Evolutionary conservation across 352 stramenopile genomes (phyloP), one percentile per base, ranked within the genome.

Genomic region (Detonula confervacea): DNA sequence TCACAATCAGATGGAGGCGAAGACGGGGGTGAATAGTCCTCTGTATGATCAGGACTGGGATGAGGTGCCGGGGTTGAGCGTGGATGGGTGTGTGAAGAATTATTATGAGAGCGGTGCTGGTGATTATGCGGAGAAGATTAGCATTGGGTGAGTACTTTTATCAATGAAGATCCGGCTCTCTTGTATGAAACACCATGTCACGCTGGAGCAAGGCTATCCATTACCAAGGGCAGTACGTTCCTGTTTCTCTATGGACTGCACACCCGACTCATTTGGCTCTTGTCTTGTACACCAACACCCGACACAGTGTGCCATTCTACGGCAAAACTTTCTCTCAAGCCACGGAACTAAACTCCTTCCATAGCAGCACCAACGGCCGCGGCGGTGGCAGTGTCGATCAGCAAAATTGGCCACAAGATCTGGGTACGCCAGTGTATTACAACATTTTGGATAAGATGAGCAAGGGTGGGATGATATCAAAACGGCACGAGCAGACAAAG

Each of bases 11-110:
- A 1, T 87, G 80, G 80, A n/a, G 47, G 82, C 33, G 65, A 78
- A 11, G 44, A 47, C 12, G 46, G 75, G 74, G 0, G 71, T 87
- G 6, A 87, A 87, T 56, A 44, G 69, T 14, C 80, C 80, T 3
- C n/a, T 87, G 0, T 77, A 69, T 22, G 75, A 84, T 64, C 70
- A 87, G 54, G n/a, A n/a, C n/a, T 77, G 68, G 68, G 68, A 56
- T 44, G 56, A 68, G 9, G 46, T 61, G 27, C 2, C 1, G 7
- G 44, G 59, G 12, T 56, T 74, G 20, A 84, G 69, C 59, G 74
- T 87, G 7, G 56, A 81, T 56, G 66, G 75, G 9, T 87, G 80
- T 37, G 80, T 87, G 6, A 68, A 66, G 8, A 84, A 78, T 54
- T 87, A 76, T 27, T 52, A 51, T 54, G 51, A 73, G 12, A 66